phyloP scores from a whole-genome alignment of 441 rosid genomes.

The Codiaeum variegatum region DNA sequence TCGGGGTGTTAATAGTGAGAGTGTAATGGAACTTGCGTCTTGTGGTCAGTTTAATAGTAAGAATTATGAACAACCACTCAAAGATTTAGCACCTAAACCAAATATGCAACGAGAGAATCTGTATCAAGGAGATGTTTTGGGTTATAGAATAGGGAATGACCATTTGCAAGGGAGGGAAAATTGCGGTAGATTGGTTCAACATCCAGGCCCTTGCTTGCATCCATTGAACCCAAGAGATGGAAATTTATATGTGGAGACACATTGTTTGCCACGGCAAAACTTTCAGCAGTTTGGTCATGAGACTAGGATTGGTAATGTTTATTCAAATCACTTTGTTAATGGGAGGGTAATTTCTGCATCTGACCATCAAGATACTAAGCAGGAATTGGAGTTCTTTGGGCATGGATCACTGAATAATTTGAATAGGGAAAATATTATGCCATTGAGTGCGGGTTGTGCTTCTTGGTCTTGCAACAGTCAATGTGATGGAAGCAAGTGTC shows the following conservation, averaged over 20 bases:
- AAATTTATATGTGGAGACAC: slow-evolving; percentile 16
- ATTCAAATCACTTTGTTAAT: not conserved
- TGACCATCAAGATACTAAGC: slow-evolving; percentile 9
- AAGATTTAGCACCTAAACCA: slow-evolving; percentile 18
- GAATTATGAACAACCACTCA: slow-evolving; percentile 4
- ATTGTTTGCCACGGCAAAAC: slow-evolving; percentile 2
- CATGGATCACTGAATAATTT: slow-evolving; percentile 8
- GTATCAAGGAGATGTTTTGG: not conserved
- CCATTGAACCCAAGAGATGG: slow-evolving; percentile 28
- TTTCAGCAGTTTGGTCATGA: not conserved
- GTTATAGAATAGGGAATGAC: not conserved
- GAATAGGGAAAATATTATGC: slow-evolving; percentile 34
- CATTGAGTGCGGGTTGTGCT: slow-evolving; percentile 5
- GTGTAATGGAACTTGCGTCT: not conserved
- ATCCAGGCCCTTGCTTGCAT: slow-evolving; percentile 3
- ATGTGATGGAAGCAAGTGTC: slow-evolving; percentile 9
- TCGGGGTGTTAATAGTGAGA: not conserved
- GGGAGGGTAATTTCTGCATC: not conserved
- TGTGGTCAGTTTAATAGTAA: not conserved
- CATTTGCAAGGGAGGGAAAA: slow-evolving; percentile 1
- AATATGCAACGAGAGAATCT: not conserved
- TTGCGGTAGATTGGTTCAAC: not conserved
- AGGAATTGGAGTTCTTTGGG: slow-evolving; percentile 10
- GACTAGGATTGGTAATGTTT: not conserved
- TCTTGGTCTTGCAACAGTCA: slow-evolving; percentile 7